Base-by-base conservation (phyloP, 495 filamentous ascomycete genomes). In the Jackrogersella minutella region DNA sequence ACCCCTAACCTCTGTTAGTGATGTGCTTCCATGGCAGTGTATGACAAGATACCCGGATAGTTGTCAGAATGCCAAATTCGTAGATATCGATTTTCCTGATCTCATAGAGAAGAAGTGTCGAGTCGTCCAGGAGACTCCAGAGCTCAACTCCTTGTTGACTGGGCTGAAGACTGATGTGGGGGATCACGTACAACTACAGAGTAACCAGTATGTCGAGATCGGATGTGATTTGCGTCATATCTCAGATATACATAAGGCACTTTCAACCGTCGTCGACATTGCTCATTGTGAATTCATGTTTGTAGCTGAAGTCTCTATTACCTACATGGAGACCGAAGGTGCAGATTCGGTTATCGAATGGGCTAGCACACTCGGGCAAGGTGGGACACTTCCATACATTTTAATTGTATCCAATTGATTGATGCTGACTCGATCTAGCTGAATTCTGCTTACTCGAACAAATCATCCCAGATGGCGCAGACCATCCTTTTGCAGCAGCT, bases 391-490 rank as follows among this genome's bases (percentile, higher is more conserved):
- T n/a, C n/a, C 13, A 21, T 9, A 9, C 8, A 13, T 40, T 55
- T 14, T 28, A 21, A 52, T 31, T 2, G 8, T 30, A 43, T 65
- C 65, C 54, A 31, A 52, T 66, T 21, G 7, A 56, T 53, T 31
- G 41, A 49, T 36, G 59, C 73, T 80, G 46, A 77, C 64, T n/a
- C 17, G 24, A 41, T 14, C 14, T 39, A 81, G 79, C 80, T 36
- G 78, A 83, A 49, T 97, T 97, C 73, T 93, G 92, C 69, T 81
- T 97, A n/a, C 79, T 97, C 10, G 93, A 97, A 73, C 93, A 97
- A 73, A 89, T 90, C 58, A 82, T 96, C 13, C 93, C 93, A 0
- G 86, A 89, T 54, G 91, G 93, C 0, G 77, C 81, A 2, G 76
- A 85, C 14, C 90, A 96, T 75, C 93, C 93, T 0, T 97, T 97